Base-by-base conservation (phyloP, 192 early-diverging fungal genomes). In the Coemansia sp. region DNA sequence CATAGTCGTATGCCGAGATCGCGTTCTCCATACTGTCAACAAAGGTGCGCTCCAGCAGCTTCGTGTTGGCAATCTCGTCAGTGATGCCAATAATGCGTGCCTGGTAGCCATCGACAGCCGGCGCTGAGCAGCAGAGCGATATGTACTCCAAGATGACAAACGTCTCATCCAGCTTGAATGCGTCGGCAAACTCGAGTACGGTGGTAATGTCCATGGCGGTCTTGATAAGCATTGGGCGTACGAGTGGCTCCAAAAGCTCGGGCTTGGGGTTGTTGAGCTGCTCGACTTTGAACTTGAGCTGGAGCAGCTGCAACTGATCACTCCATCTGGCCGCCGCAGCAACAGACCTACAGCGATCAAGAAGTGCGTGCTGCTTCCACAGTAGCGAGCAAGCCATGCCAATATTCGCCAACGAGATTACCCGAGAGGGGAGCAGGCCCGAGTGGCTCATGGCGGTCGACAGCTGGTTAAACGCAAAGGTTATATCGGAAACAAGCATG, bases 341-440 rank as follows among this genome's bases (percentile, higher is more conserved):
- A 16, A 89, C 73, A 3, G 86, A 60, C 47, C 82, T 69, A 64
- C 90, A 91, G 40, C 76, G 77, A 32, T 88, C 86, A 50, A 87
- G 85, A 43, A 92, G 82, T 3, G 77, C 75, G 13, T 86, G 85
- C 74, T 91, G 89, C 52, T 87, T 85, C 91, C 91, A 93, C 5
- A 87, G 80, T 4, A 76, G 64, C 47, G 84, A 88, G 46, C 84
- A 86, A 0, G 83, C 74, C 16, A 79, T 67, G 19, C 91, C 91
- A 63, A 93, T 76, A 6, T 74, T 67, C 3, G 88, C 88, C 60
- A 89, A 59, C 5, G 70, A 43, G 17, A 78, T 70, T 1, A 84
- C 76, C 35, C 77, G 72, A 43, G 76, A 61, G 2, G 81, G 76
- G 6, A 59, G 76, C 53, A 76, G 67, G 5, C 75, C 76, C 8